Conservation (phyloP, 176 grass and related monocot genomes). For the Phyllostachys edulis region DNA sequence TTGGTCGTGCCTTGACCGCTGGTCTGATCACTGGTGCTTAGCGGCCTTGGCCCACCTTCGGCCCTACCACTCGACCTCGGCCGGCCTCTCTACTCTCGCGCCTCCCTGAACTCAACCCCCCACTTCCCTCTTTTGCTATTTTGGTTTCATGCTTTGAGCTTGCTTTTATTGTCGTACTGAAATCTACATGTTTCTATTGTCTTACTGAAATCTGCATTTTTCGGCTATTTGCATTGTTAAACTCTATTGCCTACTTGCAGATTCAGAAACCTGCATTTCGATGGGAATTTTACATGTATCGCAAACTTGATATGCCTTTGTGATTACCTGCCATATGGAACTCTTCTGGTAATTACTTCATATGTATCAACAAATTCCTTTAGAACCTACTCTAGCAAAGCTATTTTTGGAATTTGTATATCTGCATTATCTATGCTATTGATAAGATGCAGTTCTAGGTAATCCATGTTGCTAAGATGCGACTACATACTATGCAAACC, state of each 20-base stretch:
- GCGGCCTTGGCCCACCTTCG: no score
- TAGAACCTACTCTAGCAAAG: constrained; percentile 14
- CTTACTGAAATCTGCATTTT: constrained; percentile 14
- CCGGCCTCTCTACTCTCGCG: no score
- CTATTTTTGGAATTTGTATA: neutral
- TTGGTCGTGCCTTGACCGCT: no score
- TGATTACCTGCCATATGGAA: constrained; percentile 25
- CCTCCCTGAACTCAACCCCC: no score
- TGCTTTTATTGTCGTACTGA: no score
- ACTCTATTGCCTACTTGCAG: constrained; percentile 37
- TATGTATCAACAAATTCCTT: neutral
- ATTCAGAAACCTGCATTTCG: constrained; percentile 75
- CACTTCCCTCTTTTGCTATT: no score
- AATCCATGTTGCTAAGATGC: constrained; percentile 19
- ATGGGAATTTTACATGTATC: constrained; percentile 98
- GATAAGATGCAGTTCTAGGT: neutral
- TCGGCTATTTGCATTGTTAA: constrained; percentile 23
- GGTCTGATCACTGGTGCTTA: no score
- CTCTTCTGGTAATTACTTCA: constrained; percentile 72
- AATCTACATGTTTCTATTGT: constrained; percentile 4
- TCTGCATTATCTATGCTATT: neutral
- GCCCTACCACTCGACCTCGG: no score
- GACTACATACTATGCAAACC: neutral
- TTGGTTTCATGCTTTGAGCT: no score
- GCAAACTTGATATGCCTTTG: constrained; percentile 76